phyloP scores from a whole-genome alignment of 2,329 filamentous ascomycete genomes.

The Trichophaea hybrida region DNA sequence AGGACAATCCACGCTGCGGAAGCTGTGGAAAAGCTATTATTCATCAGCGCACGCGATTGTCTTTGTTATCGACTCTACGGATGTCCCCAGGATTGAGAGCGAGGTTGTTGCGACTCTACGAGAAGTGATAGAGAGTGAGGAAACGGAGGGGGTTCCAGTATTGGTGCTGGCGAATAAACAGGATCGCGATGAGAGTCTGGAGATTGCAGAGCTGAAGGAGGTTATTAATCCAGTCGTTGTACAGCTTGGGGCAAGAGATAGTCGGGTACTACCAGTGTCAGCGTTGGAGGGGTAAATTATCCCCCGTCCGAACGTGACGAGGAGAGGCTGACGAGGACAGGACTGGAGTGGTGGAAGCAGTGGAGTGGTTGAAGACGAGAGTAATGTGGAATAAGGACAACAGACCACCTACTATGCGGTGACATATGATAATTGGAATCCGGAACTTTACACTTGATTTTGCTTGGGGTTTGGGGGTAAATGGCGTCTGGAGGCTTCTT shows the following conservation, averaged over 20 bases:
- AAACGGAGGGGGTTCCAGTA: constrained; percentile 81
- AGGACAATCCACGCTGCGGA: constrained; percentile 75
- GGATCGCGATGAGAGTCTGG: constrained; percentile 90
- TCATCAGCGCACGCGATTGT: constrained; percentile 87
- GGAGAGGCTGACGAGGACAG: constrained; percentile 26
- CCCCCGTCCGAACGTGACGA: background rate
- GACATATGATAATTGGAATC: background rate
- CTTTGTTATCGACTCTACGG: constrained; percentile 91
- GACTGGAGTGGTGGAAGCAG: constrained; percentile 77
- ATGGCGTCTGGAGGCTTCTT: no score
- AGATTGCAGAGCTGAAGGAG: constrained; percentile 95
- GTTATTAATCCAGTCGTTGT: constrained; percentile 70
- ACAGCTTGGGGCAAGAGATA: constrained; percentile 80
- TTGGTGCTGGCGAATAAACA: constrained; percentile 95
- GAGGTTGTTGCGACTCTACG: constrained; percentile 85
- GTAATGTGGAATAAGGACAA: constrained; percentile 96
- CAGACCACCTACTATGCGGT: constrained; percentile 75
- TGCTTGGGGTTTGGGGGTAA: no score
- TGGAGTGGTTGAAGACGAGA: constrained; percentile 88
- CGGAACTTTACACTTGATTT: no score
- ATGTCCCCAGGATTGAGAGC: constrained; percentile 66
- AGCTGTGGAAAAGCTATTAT: constrained; percentile 95
- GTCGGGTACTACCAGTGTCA: constrained; percentile 76
- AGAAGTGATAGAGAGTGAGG: constrained; percentile 71
- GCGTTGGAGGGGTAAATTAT: constrained; percentile 54